Base-by-base conservation (phyloP, 2,329 filamentous ascomycete species). In the Nigrograna mackinnonii region DNA sequence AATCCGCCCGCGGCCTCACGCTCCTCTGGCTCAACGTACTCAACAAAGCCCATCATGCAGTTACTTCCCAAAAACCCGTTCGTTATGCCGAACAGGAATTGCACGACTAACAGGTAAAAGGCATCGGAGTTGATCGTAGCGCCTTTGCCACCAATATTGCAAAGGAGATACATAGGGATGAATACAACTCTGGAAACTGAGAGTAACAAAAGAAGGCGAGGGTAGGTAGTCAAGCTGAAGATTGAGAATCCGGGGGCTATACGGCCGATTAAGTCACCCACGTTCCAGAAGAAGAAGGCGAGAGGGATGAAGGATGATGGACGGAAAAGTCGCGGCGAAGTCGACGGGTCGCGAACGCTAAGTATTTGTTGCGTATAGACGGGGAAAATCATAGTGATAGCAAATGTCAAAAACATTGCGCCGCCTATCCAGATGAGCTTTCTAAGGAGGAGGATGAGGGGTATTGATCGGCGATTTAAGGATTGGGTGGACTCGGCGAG, bases 241-340 rank as follows among this genome's bases (percentile, higher is more conserved):
- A 74, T 41, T 63, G 85, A 67, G 69, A 79, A 50, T 64, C 79
- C 73, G 1, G 90, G 86, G 2, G 82, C 66, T 16, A 95, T 71
- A 6, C 94, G 83, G 5, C 94, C 94, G 12, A 81, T 49, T 6
- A 97, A 74, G 64, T 97, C 94, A 32, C 94, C 94, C 2, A 86
- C 65, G 63, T 97, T 99, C 94, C 94, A 99, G 63, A 94, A 82
- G 46, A 97, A 82, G 69, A 97, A 95, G 3, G 82, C 90, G 1
- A 96, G 77, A 0, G 94, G 91, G 44, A 97, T 91, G 66, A 97
- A 99, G 13, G 86, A 84, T 1, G 83, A 77, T 0, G 89, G 83
- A 39, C 83, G 81, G 52, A 95, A 81, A 13, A 95, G 71, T 13
- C 77, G 70, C 11, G 78, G 73, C 11, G 79, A 76, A 49, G 68